Evolutionary conservation across 2,329 filamentous ascomycete species (phyloP).

Genomic region (Phyllosticta citribraziliensis): DNA sequence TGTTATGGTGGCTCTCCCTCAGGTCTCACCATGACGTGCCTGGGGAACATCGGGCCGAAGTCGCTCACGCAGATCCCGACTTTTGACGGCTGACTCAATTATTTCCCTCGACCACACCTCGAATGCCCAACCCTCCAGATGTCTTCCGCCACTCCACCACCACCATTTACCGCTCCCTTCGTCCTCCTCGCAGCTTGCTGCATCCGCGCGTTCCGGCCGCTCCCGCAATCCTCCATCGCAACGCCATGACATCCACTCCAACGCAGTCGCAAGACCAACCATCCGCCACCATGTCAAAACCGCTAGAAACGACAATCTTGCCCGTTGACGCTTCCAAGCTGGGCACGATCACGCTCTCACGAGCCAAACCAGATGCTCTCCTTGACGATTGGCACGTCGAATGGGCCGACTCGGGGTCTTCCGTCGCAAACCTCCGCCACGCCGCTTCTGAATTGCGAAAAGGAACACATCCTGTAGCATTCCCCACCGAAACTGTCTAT

Average conservation of each 20-base stretch:
- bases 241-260: background rate
- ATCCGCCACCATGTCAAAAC: background rate
- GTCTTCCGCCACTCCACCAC: background rate
- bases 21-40: background rate
- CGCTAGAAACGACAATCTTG: constrained; percentile 26
- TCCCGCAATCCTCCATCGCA: background rate
- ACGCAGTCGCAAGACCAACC: background rate
- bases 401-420: constrained; percentile 27
- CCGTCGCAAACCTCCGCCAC: constrained; percentile 46
- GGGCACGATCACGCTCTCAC: constrained; percentile 24
- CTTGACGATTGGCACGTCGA: constrained; percentile 24
- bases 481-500: constrained; percentile 97
- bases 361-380: constrained; percentile 15
- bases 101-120: background rate
- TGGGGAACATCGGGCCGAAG: background rate
- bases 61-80: background rate
- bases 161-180: background rate
- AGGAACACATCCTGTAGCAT: constrained; percentile 71
- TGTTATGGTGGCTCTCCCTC: background rate
- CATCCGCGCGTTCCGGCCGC: background rate
- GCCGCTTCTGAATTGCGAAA: constrained; percentile 58
- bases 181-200: background rate
- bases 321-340: constrained; percentile 32
- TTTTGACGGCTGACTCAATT: background rate
- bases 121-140: constrained; percentile 9